Evolutionary conservation across 1,284 basidiomycete species (phyloP), one percentile per base, ranked within the genome.

Genomic region (Anthracocystis panici-leucophaei): DNA sequence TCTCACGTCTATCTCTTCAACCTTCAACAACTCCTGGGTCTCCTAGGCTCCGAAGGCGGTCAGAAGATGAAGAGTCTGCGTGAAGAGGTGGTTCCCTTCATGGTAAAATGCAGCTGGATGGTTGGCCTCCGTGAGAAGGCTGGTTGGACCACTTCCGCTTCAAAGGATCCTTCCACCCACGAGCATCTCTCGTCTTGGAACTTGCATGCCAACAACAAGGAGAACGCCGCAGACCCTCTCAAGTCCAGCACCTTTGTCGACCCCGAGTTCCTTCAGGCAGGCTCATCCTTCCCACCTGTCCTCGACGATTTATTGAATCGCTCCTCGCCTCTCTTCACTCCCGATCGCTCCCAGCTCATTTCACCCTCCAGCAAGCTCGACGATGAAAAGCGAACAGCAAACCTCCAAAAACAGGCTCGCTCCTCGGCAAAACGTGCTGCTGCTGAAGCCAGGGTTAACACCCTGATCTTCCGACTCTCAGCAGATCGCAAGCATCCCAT

Each of bases 31-130:
- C 55, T 84, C 14, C 67, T 82, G 49, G 62, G 73, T 42, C 73
- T 84, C 7, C 65, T 82, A 33, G 46, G 23, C 5, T 69, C 67
- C 12, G 67, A 83, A 14, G 50, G 38, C 45, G 74, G 79, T 29
- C 66, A 64, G 16, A 77, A 72, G 51, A 78, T 83, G 63, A 83
- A 82, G 58, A 76, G 73, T 31, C 70, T 84, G 18, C 67, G 79
- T 21, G 82, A 80, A 48, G 78, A 84, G 49, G 75, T 84, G 11
- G 69, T 84, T 21, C 82, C 82, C 12, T 81, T 82, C 57, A 63
- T 83, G 51, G 74, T 76, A 57, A 82, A 82, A 49, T 81, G 79
- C 57, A 60, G 75, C 56, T 84, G 82, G 82, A 81, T 81, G 71
- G 59, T 59, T 12, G 78, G 77, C 5, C 76, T 83, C 23, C 60